Conservation (phyloP, 345 rosid genomes). For the Turnera subulata region DNA sequence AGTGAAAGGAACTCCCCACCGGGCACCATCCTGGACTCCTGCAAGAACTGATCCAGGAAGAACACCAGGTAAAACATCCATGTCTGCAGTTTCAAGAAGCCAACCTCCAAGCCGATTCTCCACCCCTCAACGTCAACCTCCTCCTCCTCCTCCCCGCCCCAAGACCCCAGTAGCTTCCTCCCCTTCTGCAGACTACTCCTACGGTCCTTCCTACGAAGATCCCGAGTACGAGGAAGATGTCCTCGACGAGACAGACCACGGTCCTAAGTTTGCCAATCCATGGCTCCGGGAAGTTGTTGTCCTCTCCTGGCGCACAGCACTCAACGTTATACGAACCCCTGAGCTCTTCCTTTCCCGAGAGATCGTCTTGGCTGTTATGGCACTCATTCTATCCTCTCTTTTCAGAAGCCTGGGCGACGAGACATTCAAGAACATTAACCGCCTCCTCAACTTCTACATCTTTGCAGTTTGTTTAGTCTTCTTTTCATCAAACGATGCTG, state of each 20-base stretch:
- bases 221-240: constrained; percentile 32
- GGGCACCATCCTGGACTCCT: constrained; percentile 56
- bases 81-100: constrained; percentile 23
- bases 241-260: constrained; percentile 41
- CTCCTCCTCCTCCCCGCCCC: constrained; percentile 16
- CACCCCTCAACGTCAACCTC: constrained; percentile 27
- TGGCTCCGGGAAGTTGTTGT: constrained; percentile 57
- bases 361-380: constrained; percentile 56
- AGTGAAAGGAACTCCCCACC: constrained; percentile 45
- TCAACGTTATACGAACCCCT: constrained; percentile 54
- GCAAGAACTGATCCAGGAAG: constrained; percentile 53
- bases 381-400: constrained; percentile 54
- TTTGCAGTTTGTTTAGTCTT: constrained; percentile 54
- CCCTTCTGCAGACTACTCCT: constrained; percentile 21
- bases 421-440: constrained; percentile 35
- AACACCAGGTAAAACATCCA: constrained; percentile 42
- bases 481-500: constrained; percentile 71
- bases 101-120: constrained; percentile 24
- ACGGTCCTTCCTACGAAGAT: constrained; percentile 34
- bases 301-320: constrained; percentile 45
- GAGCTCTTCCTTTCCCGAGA: constrained; percentile 56
- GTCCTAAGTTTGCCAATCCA: constrained; percentile 59
- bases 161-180: constrained; percentile 30
- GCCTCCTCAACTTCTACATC: constrained; percentile 61
- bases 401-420: constrained; percentile 29